Evolutionary conservation across 2,329 filamentous ascomycete genomes (phyloP), one percentile per base, ranked within the genome.

Genomic region (Leptographium galeiforme): DNA sequence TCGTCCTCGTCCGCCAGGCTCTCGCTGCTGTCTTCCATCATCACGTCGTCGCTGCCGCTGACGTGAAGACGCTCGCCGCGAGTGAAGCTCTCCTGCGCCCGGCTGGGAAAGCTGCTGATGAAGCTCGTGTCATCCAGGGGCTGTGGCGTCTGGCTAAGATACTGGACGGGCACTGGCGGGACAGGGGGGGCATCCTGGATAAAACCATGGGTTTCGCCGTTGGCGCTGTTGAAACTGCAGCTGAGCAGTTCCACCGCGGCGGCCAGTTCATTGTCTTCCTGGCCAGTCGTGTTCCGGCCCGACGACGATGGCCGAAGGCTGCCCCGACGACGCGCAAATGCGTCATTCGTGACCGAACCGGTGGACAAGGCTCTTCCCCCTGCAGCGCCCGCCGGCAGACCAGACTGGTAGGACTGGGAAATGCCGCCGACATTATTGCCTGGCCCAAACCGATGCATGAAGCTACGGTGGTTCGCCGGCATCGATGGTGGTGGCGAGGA

Each of bases 181-280:
- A 96, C 89, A 0, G 90, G 89, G 40, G 91, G 91, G 6, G 89
- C 82, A 61, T 94, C 87, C 4, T 78, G 72, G 6, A 81, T 77
- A 56, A 89, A 72, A 50, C 77, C 74, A 2, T 44, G 34, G 12
- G 49, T 4, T 6, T 58, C 53, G 56, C 87, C 82, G 48, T 67
- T 75, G 61, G 75, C 79, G 66, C 89, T 96, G 59, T 84, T 84
- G 66, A 95, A 93, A 67, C 89, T 95, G 75, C 89, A 94, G 69
- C 87, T 91, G 57, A 95, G 81, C 59, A 95, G 75, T 61, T 93
- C 88, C 50, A 96, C 88, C 4, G 91, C 90, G 14, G 90, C 90
- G 19, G 89, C 91, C 55, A 97, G 76, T 59, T 94, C 88, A 48
- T 82, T 85, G 63, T 95, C 90, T 58, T 94, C 89, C 62, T 91